phyloP scores from a whole-genome alignment of 2,329 filamentous ascomycete genomes.

The Xylariaceae sp. region DNA sequence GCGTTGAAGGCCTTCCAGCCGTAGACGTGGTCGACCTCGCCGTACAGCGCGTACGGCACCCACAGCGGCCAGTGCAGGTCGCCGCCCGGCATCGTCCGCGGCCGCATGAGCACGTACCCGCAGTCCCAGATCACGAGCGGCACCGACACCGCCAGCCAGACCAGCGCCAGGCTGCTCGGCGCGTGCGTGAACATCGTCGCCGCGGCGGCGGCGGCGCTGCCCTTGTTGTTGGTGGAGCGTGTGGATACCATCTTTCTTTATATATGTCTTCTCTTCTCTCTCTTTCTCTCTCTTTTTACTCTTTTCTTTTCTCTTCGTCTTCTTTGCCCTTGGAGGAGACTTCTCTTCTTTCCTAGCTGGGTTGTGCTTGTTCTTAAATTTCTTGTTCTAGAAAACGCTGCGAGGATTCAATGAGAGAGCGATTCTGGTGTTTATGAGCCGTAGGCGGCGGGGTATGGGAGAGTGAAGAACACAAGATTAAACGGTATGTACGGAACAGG shows the following conservation, averaged over 20 bases:
- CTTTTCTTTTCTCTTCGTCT: not conserved
- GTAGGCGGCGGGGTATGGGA: too few species aligned
- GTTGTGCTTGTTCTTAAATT: too few species aligned
- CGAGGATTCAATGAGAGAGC: too few species aligned
- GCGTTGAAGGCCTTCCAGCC: slow-evolving; percentile 74
- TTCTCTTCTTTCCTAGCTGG: too few species aligned
- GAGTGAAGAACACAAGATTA: too few species aligned
- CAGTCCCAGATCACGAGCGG: slow-evolving; percentile 85
- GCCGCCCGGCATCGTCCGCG: slow-evolving; percentile 82
- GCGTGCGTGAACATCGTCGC: slow-evolving; percentile 50
- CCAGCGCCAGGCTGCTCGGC: slow-evolving; percentile 55
- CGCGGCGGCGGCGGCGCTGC: slow-evolving; percentile 15
- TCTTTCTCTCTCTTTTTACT: not conserved
- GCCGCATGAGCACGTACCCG: slow-evolving; percentile 78
- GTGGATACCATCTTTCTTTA: slow-evolving; percentile 39
- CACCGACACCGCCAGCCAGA: slow-evolving; percentile 77
- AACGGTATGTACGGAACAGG: too few species aligned
- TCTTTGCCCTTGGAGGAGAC: not conserved
- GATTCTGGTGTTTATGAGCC: too few species aligned
- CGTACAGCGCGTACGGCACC: slow-evolving; percentile 81
- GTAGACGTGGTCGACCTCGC: slow-evolving; percentile 79
- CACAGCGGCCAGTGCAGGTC: slow-evolving; percentile 74
- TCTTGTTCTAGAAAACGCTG: too few species aligned
- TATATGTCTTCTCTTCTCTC: not conserved
- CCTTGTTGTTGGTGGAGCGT: slow-evolving; percentile 34